Conservation (phyloP, 2,329 filamentous ascomycete genomes). For the Sclerotinia nivalis region DNA sequence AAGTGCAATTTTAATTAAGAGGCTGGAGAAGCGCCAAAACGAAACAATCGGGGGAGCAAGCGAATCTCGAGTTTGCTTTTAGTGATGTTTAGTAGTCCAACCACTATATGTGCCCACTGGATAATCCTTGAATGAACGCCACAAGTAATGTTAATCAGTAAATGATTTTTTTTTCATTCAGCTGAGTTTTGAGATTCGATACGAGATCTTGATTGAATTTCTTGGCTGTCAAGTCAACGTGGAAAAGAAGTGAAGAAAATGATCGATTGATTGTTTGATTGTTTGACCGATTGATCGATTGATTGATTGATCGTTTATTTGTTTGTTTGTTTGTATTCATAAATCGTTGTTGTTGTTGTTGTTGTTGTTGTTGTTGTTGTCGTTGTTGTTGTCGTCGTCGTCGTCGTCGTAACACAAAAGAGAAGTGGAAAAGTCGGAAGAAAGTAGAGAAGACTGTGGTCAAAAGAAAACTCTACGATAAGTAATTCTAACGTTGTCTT, state of each 20-base stretch:
- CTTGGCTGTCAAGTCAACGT: constrained; percentile 23
- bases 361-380: no score
- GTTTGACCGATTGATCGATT: neutral
- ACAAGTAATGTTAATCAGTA: constrained; percentile 14
- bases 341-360: neutral
- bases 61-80: constrained; percentile 12
- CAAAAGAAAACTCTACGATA: neutral
- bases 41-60: constrained; percentile 16
- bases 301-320: neutral
- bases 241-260: neutral
- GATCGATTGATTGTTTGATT: neutral
- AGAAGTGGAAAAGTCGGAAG: neutral
- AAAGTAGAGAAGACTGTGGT: neutral
- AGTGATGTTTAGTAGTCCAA: neutral
- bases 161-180: constrained; percentile 5
- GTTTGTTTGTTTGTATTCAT: neutral
- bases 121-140: constrained; percentile 18
- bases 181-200: constrained; percentile 6
- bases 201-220: neutral
- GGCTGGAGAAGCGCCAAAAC: constrained; percentile 22
- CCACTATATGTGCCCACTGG: neutral
- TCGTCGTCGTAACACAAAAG: constrained; percentile 1
- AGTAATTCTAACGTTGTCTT: neutral
- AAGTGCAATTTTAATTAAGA: constrained; percentile 23
- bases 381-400: neutral